Conservation (phyloP, 192 early-diverging fungal genomes). For the Pilobolus umbonatus region DNA sequence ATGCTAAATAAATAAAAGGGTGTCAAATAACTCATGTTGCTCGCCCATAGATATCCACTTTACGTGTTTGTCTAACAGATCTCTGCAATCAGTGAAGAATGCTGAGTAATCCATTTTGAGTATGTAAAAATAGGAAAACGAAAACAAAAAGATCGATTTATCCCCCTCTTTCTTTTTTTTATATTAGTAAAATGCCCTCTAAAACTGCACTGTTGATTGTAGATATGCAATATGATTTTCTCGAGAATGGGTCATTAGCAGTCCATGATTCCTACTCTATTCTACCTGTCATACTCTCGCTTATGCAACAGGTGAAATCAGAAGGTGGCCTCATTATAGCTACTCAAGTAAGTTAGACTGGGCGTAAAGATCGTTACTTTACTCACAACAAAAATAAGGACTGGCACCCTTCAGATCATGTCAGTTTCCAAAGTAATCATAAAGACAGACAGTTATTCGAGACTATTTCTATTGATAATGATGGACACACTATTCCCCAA, state of each 20-base stretch:
- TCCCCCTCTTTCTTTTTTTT: neutral
- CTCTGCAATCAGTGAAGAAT: conserved; percentile 6
- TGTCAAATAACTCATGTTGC: neutral
- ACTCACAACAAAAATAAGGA: conserved; percentile 6
- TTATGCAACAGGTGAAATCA: conserved; percentile 9
- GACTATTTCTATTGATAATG: conserved; percentile 11
- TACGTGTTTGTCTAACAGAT: conserved; percentile 5
- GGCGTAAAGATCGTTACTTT: neutral
- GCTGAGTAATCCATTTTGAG: neutral
- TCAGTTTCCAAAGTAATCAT: conserved; percentile 29
- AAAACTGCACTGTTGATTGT: conserved; percentile 27
- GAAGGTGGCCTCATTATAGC: conserved; percentile 18
- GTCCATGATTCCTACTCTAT: conserved; percentile 14
- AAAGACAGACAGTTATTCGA: conserved; percentile 16
- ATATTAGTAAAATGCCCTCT: neutral
- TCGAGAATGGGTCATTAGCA: conserved; percentile 24
- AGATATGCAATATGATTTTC: conserved; percentile 32
- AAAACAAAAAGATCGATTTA: neutral
- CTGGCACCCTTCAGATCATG: conserved; percentile 30
- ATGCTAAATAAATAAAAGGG: neutral
- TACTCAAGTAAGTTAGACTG: conserved; percentile 8
- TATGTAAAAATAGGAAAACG: neutral
- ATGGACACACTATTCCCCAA: conserved; percentile 8
- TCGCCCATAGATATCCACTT: neutral
- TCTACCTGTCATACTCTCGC: conserved; percentile 11